phyloP scores from a whole-genome alignment of 257 asterid species.

The Salvia splendens region DNA sequence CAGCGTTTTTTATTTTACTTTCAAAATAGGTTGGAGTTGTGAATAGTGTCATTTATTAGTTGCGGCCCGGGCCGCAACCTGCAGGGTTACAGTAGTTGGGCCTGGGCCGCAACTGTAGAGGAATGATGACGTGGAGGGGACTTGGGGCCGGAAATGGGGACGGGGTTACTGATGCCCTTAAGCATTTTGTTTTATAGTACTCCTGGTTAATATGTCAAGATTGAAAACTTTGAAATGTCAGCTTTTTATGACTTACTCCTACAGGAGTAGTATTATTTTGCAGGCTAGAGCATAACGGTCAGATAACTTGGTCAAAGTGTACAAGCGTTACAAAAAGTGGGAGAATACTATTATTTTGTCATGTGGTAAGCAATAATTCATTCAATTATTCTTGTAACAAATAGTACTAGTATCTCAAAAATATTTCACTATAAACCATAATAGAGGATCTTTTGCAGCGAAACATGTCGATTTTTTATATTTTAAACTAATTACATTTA shows the following conservation, averaged over 20 bases:
- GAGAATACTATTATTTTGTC: slow-evolving; percentile 18
- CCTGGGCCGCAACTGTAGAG: no score
- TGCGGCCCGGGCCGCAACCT: no score
- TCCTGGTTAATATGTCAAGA: neutral
- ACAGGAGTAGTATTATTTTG: no score
- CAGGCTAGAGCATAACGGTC: slow-evolving; percentile 10
- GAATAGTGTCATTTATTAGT: no score
- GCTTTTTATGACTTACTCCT: neutral
- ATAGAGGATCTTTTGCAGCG: neutral
- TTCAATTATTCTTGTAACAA: neutral
- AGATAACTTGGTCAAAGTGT: slow-evolving; percentile 25
- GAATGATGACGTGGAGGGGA: no score
- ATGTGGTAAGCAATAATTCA: slow-evolving; percentile 8
- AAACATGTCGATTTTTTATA: neutral
- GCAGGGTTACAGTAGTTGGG: no score
- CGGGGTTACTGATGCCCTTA: no score
- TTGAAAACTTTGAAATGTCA: slow-evolving; percentile 9
- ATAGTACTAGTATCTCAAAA: neutral
- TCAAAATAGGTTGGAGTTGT: no score
- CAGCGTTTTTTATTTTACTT: no score
- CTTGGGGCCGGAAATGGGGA: no score
- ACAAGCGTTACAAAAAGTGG: slow-evolving; percentile 3
- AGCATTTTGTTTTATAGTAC: no score
- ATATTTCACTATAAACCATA: neutral
- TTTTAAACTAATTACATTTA: no score